A percentile compares a stretch with the other conserved stretches of the same genome.
phyloP scores from a whole-genome alignment of 2,329 filamentous ascomycete genomes.

The Pyrenochaeta sp. region DNA sequence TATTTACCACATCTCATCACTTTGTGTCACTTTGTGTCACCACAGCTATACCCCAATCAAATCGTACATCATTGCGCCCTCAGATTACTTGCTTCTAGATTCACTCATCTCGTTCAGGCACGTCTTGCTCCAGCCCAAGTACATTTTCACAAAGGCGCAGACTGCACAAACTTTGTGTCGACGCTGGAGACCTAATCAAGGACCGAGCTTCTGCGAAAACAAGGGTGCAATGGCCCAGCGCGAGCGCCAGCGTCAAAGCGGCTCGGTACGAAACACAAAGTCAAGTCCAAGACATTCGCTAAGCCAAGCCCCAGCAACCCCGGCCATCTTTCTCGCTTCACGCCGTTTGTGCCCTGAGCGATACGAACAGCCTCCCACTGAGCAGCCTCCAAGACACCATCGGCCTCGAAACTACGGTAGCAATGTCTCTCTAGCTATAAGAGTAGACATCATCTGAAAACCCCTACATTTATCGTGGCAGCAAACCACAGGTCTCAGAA shows the following conservation, averaged over 20 bases:
- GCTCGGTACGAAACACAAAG: constrained; percentile 24
- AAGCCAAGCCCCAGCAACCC: constrained; percentile 8
- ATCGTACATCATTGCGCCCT: not conserved
- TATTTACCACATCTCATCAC: constrained; percentile 8
- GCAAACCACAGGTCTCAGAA: constrained; percentile 18
- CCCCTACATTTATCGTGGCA: constrained; percentile 2
- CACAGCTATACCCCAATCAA: constrained; percentile 13
- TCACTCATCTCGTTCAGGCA: not conserved
- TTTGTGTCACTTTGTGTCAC: constrained; percentile 4
- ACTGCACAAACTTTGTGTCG: constrained; percentile 10
- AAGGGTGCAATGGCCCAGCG: constrained; percentile 11
- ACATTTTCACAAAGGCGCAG: not conserved
- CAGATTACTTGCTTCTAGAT: not conserved
- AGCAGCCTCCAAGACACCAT: not conserved
- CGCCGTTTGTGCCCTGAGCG: not conserved
- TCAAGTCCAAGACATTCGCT: constrained; percentile 7
- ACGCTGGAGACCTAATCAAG: not conserved
- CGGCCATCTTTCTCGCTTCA: not conserved
- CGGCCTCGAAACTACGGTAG: not conserved
- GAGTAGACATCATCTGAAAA: constrained; percentile 3
- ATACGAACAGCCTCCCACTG: not conserved
- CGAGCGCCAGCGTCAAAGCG: constrained; percentile 21
- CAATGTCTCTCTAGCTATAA: not conserved
- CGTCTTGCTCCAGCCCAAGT: not conserved
- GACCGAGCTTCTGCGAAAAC: constrained; percentile 9